Percentiles rank a stretch among this genome's conserved stretches.
phyloP scores from a whole-genome alignment of 2,329 filamentous ascomycete genomes.

The Pseudogymnoascus sp. region DNA sequence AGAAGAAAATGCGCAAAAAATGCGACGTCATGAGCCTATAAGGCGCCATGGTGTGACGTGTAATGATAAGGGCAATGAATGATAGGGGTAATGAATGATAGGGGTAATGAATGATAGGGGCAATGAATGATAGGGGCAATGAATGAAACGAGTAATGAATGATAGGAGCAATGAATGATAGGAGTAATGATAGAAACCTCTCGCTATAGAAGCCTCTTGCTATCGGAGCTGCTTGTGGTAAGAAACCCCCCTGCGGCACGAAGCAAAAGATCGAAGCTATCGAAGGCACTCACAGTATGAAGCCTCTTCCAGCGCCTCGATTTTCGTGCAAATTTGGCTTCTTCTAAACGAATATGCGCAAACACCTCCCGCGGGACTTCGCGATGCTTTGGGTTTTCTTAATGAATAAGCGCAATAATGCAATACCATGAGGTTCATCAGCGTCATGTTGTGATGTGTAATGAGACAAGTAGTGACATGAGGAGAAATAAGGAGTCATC shows the following conservation, averaged over 20 bases:
- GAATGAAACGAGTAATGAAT: too few species aligned
- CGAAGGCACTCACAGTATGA: too few species aligned
- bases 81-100: not conserved
- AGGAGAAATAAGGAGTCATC: not conserved
- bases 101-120: not conserved
- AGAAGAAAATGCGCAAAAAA: not conserved
- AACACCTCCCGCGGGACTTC: not conserved
- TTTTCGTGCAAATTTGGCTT: too few species aligned
- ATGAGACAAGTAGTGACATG: not conserved
- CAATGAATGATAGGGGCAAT: too few species aligned
- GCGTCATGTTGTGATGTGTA: not conserved
- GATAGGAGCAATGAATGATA: too few species aligned
- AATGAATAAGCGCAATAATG: not conserved
- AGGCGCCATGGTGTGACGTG: not conserved
- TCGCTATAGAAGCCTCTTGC: too few species aligned
- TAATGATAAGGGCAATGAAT: not conserved
- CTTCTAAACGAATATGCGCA: too few species aligned
- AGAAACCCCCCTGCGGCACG: too few species aligned
- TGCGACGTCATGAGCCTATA: not conserved
- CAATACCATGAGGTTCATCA: not conserved
- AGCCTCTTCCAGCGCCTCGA: too few species aligned
- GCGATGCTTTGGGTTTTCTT: not conserved
- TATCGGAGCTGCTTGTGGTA: too few species aligned
- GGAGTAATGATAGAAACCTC: too few species aligned
- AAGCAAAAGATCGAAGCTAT: too few species aligned